Conservation (phyloP, 139 green algal species). For the Closterium sp. region DNA sequence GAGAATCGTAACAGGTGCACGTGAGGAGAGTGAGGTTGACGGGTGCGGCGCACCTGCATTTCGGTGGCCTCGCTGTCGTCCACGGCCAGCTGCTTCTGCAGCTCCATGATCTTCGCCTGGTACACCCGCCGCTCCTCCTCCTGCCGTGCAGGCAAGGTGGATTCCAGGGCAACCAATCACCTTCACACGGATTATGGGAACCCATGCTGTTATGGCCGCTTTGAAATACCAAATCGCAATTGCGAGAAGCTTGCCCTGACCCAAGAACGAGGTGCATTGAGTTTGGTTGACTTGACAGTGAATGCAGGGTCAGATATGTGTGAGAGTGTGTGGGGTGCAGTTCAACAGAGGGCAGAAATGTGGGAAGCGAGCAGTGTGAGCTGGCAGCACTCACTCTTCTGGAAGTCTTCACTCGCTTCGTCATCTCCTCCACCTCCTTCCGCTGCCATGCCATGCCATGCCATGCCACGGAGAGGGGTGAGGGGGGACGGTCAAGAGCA, state of each 20-base stretch:
- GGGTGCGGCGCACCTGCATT: background rate
- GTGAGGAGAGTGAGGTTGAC: background rate
- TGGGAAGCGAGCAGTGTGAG: background rate
- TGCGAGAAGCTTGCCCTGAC: background rate
- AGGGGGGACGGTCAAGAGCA: background rate
- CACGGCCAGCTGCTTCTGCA: slow-evolving; percentile 47
- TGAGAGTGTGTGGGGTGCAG: background rate
- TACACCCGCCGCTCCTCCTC: slow-evolving; percentile 25
- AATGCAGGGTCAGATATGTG: background rate
- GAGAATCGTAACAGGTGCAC: too few species aligned
- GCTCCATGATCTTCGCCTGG: slow-evolving; percentile 10
- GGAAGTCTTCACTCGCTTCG: background rate
- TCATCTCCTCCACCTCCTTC: background rate
- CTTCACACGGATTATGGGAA: too few species aligned
- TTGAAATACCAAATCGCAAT: too few species aligned
- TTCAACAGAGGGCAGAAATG: background rate
- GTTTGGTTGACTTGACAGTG: background rate
- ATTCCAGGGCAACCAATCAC: too few species aligned
- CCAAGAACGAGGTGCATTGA: background rate
- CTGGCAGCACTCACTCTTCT: background rate
- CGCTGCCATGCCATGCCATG: background rate
- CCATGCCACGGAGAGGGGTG: background rate
- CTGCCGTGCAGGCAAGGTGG: background rate
- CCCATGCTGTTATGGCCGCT: too few species aligned
- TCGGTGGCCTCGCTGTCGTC: slow-evolving; percentile 51